Base-by-base conservation (phyloP, 2,329 filamentous ascomycete species). In the Ophiobolus disseminans region DNA sequence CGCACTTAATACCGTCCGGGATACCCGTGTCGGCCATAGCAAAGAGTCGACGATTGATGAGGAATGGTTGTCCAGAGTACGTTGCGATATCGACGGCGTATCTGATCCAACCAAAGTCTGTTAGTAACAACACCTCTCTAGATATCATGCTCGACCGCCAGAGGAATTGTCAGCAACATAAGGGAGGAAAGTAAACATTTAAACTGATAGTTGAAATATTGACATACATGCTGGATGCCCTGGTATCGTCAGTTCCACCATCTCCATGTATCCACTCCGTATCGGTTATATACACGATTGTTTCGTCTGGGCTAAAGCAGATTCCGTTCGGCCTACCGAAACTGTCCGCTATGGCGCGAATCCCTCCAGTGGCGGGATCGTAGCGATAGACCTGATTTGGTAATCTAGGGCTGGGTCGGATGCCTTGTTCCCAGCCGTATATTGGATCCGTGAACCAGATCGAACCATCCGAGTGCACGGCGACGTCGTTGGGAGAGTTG, bases 391-490 rank as follows among this genome's bases (percentile, higher is more conserved):
- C 57, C 28, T 66, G 62, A 17, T 58, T 61, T 0, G 60, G 62
- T 1, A 69, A 48, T 32, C 58, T 39, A 4, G 64, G 63, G 3
- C 20, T 38, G 1, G 68, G 63, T 16, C 60, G 59, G 22, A 61
- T 60, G 11, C 53, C 57, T 31, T 65, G 59, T 16, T 62, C 53
- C 21, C 38, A 58, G 16, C 59, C 63, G 22, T 62, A 66, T 21
- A 63, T 48, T 5, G 75, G 73, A 49, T 79, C 77, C 1, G 77
- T 78, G 60, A 79, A 79, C 74, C 76, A 79, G 44, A 80, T 71
- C 14, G 72, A 70, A 31, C 74, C 73, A 5, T 72, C 67, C 1
- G 60, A 60, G 40, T 76, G 70, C 7, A 76, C 63, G 20, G 68
- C 63, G 1, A 76, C 55, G 34, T 78, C 75, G 46, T 77, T 71